Evolutionary conservation across 1,284 basidiomycete genomes (phyloP).

Genomic region (Trichosporon sp.): DNA sequence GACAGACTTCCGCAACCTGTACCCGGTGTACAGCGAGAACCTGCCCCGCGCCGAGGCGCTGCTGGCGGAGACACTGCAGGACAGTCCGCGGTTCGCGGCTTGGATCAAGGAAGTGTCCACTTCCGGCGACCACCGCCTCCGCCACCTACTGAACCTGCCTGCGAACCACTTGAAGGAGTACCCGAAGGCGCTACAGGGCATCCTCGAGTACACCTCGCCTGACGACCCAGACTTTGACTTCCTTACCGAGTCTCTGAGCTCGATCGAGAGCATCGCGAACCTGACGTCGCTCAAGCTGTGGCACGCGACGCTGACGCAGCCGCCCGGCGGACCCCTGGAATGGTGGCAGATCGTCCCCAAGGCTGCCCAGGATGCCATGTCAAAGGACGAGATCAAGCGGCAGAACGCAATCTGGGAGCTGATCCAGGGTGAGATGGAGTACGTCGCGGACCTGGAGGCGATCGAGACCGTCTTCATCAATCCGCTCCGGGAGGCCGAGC

Average conservation of each 20-base stretch:
- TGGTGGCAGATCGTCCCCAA: constrained; percentile 84
- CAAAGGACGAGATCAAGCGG: constrained; percentile 76
- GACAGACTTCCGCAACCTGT: constrained; percentile 81
- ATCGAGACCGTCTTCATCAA: constrained; percentile 75
- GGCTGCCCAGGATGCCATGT: constrained; percentile 66
- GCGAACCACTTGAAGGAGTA: constrained; percentile 89
- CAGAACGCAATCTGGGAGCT: constrained; percentile 93
- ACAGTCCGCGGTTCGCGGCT: constrained; percentile 76
- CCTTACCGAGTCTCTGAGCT: constrained; percentile 70
- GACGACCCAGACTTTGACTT: constrained; percentile 80
- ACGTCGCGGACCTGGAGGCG: constrained; percentile 88
- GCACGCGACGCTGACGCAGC: constrained; percentile 80
- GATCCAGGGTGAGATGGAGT: constrained; percentile 93
- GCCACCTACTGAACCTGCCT: constrained; percentile 82
- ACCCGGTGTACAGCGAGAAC: constrained; percentile 82
- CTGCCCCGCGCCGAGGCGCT: constrained; percentile 82
- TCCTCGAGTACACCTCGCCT: constrained; percentile 74
- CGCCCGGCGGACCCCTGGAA: constrained; percentile 70
- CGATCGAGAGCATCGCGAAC: constrained; percentile 74
- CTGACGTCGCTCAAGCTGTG: constrained; percentile 79
- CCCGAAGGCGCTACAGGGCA: constrained; percentile 81
- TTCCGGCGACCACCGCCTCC: constrained; percentile 72
- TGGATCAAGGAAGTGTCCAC: constrained; percentile 79
- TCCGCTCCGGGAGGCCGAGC: constrained; percentile 71
- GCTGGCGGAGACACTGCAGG: constrained; percentile 79